A percentile compares a stretch with the other conserved stretches of the same genome.
phyloP scores from a whole-genome alignment of 2,329 filamentous ascomycete species.

The Hirsutella rhossiliensis region DNA sequence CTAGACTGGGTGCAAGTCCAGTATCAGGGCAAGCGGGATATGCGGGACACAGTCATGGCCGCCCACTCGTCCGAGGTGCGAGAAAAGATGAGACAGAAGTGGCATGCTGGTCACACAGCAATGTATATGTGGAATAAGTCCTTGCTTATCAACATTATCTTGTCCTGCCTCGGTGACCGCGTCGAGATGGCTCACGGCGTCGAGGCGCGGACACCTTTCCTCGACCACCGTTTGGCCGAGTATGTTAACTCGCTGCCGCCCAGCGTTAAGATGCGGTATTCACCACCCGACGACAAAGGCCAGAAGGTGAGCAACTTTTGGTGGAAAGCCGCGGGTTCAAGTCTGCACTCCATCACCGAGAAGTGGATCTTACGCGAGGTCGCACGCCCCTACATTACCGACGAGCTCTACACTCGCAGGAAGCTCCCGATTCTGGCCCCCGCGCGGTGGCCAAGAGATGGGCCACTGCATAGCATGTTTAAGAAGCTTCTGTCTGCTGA shows the following conservation, averaged over 20 bases:
- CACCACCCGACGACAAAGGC: neutral
- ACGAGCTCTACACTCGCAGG: constrained; percentile 34
- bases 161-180: constrained; percentile 19
- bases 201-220: constrained; percentile 20
- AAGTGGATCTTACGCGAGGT: constrained; percentile 41
- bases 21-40: neutral
- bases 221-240: constrained; percentile 12
- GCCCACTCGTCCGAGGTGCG: neutral
- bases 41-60: neutral
- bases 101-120: constrained; percentile 1
- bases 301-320: constrained; percentile 1
- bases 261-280: constrained; percentile 1
- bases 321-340: constrained; percentile 4
- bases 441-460: constrained; percentile 23
- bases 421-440: constrained; percentile 38
- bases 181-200: constrained; percentile 23
- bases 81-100: neutral
- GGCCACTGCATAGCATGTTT: constrained; percentile 27
- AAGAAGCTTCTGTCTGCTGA: constrained; percentile 18
- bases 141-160: constrained; percentile 14
- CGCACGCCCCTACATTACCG: constrained; percentile 33
- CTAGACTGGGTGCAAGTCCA: neutral
- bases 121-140: constrained; percentile 4
- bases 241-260: constrained; percentile 4
- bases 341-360: constrained; percentile 21